Evolutionary conservation across 352 stramenopile species (phyloP).

Genomic region (Globisporangium canariense): DNA sequence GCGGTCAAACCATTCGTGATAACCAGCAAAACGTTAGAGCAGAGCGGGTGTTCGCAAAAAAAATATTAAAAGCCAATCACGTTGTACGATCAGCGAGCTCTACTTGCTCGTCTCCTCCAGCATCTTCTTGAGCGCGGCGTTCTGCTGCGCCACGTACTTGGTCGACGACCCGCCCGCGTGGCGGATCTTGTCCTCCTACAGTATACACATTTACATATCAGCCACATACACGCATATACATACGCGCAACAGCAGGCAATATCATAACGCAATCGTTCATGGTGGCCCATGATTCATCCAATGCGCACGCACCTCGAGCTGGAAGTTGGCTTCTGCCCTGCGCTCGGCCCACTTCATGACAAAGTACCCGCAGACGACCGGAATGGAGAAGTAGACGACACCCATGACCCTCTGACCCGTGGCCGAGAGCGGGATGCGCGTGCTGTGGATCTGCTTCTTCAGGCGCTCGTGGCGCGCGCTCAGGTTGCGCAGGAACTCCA

Average conservation of each 20-base stretch:
- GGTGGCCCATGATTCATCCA: too few relatives aligned
- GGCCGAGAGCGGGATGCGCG: conserved; percentile 87
- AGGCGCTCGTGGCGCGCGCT: conserved; percentile 80
- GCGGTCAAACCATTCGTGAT: too few relatives aligned
- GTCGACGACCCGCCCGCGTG: conserved; percentile 39
- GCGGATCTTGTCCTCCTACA: conserved; percentile 66
- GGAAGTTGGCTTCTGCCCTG: conserved; percentile 71
- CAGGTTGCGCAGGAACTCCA: conserved; percentile 78
- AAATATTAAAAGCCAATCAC: too few relatives aligned
- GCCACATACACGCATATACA: background rate
- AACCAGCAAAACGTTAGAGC: too few relatives aligned
- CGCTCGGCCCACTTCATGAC: conserved; percentile 91
- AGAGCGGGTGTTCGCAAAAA: too few relatives aligned
- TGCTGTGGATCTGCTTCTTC: conserved; percentile 91
- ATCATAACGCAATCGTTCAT: background rate
- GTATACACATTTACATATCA: conserved; percentile 1
- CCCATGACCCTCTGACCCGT: conserved; percentile 84
- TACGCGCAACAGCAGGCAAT: background rate
- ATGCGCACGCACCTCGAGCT: conserved; percentile 49
- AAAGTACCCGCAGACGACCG: conserved; percentile 86
- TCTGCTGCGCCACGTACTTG: conserved; percentile 62
- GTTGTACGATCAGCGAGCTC: background rate
- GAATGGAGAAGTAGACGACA: conserved; percentile 89
- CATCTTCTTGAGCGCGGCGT: conserved; percentile 57
- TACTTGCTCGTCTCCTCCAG: conserved; percentile 34